phyloP scores from a whole-genome alignment of 2,329 filamentous ascomycete genomes.

The Grosmannia huntii region DNA sequence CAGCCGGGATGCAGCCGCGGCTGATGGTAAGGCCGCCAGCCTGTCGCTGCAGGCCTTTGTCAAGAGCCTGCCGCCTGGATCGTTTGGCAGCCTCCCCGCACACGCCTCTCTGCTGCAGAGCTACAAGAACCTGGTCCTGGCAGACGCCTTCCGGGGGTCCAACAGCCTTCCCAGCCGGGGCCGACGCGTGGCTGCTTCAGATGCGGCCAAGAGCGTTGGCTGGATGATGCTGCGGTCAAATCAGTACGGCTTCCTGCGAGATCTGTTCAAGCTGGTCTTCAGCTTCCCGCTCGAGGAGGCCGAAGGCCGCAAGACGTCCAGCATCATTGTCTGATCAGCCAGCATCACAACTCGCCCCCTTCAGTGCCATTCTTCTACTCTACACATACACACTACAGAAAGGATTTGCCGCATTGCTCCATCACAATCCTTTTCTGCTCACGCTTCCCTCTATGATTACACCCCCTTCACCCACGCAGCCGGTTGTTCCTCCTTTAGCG shows the following conservation, averaged over 20 bases:
- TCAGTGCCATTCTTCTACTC: not conserved
- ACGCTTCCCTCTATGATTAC: not conserved
- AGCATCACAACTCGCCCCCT: not conserved
- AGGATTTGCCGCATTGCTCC: not conserved
- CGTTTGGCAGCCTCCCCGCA: constrained; percentile 61
- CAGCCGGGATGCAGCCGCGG: constrained; percentile 41
- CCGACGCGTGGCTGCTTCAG: constrained; percentile 52
- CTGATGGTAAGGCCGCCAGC: constrained; percentile 30
- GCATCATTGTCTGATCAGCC: constrained; percentile 36
- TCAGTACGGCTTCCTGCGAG: constrained; percentile 67
- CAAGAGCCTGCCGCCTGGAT: constrained; percentile 58
- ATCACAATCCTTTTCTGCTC: not conserved
- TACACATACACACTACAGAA: not conserved
- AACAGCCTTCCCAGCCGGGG: constrained; percentile 41
- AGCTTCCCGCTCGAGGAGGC: constrained; percentile 73
- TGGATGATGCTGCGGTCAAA: constrained; percentile 58
- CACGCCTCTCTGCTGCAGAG: constrained; percentile 61
- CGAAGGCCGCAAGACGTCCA: constrained; percentile 50
- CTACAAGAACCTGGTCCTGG: constrained; percentile 69
- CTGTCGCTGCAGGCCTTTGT: constrained; percentile 60
- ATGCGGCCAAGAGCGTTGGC: constrained; percentile 67
- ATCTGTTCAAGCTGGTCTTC: constrained; percentile 75
- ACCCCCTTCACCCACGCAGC: not conserved
- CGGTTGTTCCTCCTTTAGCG: not conserved
- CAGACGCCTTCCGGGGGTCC: constrained; percentile 51